Evolutionary conservation across 257 asterid genomes (phyloP).

Genomic region (Cordia subcordata): DNA sequence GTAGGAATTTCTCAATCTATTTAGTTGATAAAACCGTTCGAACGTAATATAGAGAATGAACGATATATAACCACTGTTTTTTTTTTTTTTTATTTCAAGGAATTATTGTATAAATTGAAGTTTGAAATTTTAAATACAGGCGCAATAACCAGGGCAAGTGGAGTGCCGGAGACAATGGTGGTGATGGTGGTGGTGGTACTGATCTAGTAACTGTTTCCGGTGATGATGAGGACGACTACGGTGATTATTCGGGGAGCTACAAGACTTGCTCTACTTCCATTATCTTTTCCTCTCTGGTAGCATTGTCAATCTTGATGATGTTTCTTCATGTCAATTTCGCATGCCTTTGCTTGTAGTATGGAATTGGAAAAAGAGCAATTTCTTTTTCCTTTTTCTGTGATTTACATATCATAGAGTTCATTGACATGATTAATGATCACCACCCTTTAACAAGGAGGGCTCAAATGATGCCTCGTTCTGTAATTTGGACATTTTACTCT

Average conservation of each 20-base stretch:
- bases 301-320: conserved; percentile 22
- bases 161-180: conserved; percentile 33
- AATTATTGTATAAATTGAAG: no score
- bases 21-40: no score
- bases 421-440: background rate
- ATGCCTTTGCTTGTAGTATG: conserved; percentile 11
- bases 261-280: conserved; percentile 13
- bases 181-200: conserved; percentile 19
- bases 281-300: conserved; percentile 12
- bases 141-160: conserved; percentile 57
- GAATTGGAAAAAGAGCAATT: background rate
- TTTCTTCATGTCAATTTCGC: conserved; percentile 9
- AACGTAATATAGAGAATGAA: no score
- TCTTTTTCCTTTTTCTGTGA: conserved; percentile 1
- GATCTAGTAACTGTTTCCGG: conserved; percentile 44
- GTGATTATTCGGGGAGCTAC: conserved; percentile 26
- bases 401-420: background rate
- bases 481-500: background rate
- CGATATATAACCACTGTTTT: no score
- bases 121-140: conserved; percentile 21
- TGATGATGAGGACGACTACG: conserved; percentile 45
- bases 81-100: no score
- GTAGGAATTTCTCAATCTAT: no score
- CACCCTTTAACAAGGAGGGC: background rate
- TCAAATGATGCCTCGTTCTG: background rate